Conservation (phyloP, 129 eudicot genomes). For the Lactuca saligna region DNA sequence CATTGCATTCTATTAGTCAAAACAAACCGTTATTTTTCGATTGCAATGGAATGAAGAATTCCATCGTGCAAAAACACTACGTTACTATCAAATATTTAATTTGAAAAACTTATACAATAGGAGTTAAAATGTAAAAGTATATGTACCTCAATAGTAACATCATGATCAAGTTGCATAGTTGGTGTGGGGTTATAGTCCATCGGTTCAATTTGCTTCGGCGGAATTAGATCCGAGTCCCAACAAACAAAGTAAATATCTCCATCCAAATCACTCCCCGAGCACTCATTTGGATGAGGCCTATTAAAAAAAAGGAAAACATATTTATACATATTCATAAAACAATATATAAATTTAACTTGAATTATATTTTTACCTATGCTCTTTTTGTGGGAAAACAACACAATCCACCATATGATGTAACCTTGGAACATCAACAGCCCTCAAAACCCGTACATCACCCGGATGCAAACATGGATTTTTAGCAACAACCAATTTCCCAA, state of each 20-base stretch:
- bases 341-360: neutral
- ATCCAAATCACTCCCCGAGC: slow-evolving; percentile 93
- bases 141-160: slow-evolving; percentile 74
- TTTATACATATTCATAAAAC: neutral
- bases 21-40: no score
- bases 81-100: no score
- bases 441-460: slow-evolving; percentile 43
- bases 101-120: no score
- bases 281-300: slow-evolving; percentile 91
- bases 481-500: slow-evolving; percentile 65
- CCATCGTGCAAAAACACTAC: no score
- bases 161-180: slow-evolving; percentile 44
- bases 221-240: slow-evolving; percentile 76
- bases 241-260: slow-evolving; percentile 83
- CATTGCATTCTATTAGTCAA: no score
- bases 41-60: no score
- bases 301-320: neutral
- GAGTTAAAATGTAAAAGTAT: neutral
- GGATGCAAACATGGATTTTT: slow-evolving; percentile 83
- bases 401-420: slow-evolving; percentile 1
- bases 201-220: slow-evolving; percentile 47
- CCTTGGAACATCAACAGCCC: neutral
- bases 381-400: neutral
- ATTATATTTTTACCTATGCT: neutral
- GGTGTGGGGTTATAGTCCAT: slow-evolving; percentile 74